phyloP scores from a whole-genome alignment of 495 filamentous ascomycete genomes.

The Penicillium psychrofluorescens region DNA sequence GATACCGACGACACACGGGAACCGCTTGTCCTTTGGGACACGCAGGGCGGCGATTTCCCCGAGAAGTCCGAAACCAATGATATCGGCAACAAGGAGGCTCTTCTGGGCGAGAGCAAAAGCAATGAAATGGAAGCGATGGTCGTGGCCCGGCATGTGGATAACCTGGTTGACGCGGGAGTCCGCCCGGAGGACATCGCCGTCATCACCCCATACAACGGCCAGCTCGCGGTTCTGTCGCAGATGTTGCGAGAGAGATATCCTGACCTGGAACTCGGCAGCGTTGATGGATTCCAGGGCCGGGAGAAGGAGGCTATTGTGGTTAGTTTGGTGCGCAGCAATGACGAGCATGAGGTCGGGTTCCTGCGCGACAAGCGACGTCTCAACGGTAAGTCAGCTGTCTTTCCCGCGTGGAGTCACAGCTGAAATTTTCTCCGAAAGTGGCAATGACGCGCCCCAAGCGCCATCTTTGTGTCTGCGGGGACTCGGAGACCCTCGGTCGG shows the following conservation, averaged over 20 bases:
- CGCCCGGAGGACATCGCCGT: conserved; percentile 79
- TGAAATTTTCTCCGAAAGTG: conserved; percentile 29
- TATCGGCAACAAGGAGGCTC: conserved; percentile 40
- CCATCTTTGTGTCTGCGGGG: conserved; percentile 84
- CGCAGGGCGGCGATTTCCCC: conserved; percentile 86
- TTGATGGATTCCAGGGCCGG: conserved; percentile 94
- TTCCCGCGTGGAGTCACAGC: not conserved
- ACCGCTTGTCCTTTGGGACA: conserved; percentile 90
- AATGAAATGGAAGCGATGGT: conserved; percentile 88
- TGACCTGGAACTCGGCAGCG: conserved; percentile 83
- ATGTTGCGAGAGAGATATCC: conserved; percentile 70
- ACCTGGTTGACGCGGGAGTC: conserved; percentile 72
- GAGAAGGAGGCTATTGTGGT: conserved; percentile 96
- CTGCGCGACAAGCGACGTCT: conserved; percentile 85
- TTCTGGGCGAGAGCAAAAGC: conserved; percentile 81
- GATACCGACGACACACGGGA: conserved; percentile 84
- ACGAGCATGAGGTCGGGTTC: conserved; percentile 83
- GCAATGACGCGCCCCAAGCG: conserved; percentile 93
- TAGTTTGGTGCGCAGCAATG: conserved; percentile 83
- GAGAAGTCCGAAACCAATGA: conserved; percentile 50
- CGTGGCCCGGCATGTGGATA: conserved; percentile 65
- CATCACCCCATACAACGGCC: conserved; percentile 93
- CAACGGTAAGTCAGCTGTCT: conserved; percentile 55
- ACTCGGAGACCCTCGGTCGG: conserved; percentile 84
- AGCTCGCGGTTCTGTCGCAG: conserved; percentile 70